A percentile compares a stretch with the other conserved stretches of the same genome.
phyloP scores from a whole-genome alignment of 108 stramenopile species.

The Licmophora abbreviata region DNA sequence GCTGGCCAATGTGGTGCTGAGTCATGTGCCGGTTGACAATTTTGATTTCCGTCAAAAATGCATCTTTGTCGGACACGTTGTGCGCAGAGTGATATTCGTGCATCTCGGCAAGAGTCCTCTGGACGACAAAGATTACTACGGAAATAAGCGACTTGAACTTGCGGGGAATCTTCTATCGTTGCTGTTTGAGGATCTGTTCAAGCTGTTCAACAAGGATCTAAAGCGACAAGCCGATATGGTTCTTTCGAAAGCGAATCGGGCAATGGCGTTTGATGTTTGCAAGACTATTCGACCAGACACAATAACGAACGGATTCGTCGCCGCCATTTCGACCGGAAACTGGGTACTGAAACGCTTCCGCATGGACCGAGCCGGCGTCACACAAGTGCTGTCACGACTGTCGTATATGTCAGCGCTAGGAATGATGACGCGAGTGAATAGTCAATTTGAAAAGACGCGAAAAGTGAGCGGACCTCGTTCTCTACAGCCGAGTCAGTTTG shows the following conservation, averaged over 20 bases:
- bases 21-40: slow-evolving; percentile 91
- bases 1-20: slow-evolving; percentile 89
- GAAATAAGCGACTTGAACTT: slow-evolving; percentile 96
- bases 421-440: slow-evolving; percentile 97
- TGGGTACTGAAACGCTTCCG: slow-evolving; percentile 98
- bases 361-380: slow-evolving; percentile 99
- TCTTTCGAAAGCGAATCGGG: slow-evolving; percentile 90
- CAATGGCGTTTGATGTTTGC: slow-evolving; percentile 92
- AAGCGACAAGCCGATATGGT: slow-evolving; percentile 93
- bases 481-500: slow-evolving; percentile 99
- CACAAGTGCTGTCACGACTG: slow-evolving; percentile 96
- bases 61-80: slow-evolving; percentile 92
- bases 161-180: slow-evolving; percentile 94
- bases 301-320: slow-evolving; percentile 94
- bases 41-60: slow-evolving; percentile 87
- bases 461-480: slow-evolving; percentile 98
- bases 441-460: slow-evolving; percentile 94
- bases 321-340: slow-evolving; percentile 95
- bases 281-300: slow-evolving; percentile 86
- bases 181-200: slow-evolving; percentile 98
- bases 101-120: slow-evolving; percentile 76
- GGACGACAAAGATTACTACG: slow-evolving; percentile 98
- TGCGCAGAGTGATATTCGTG: slow-evolving; percentile 86
- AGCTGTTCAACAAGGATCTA: slow-evolving; percentile 92
- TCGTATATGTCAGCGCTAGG: slow-evolving; percentile 97